Conservation (phyloP, 768 basidiomycete genomes). For the Calocera cornea region DNA sequence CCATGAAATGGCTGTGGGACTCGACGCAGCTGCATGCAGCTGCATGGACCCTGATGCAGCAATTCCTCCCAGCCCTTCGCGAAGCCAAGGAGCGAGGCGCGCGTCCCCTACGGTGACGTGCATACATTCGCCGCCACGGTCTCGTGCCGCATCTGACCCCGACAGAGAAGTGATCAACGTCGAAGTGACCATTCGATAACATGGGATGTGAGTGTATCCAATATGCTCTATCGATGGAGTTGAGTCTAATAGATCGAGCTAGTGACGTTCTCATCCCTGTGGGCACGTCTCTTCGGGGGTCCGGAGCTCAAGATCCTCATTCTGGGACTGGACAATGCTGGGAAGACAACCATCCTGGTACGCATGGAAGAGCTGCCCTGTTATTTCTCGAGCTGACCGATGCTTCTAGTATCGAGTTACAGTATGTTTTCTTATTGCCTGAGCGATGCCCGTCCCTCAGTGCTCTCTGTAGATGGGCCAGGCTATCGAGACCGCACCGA, state of each 20-base stretch:
- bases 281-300: slow-evolving; percentile 22
- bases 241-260: background rate
- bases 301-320: slow-evolving; percentile 26
- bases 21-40: too few relatives aligned
- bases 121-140: background rate
- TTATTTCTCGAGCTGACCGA: background rate
- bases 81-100: background rate
- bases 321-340: slow-evolving; percentile 26
- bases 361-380: slow-evolving; percentile 5
- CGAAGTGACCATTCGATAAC: background rate
- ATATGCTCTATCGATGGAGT: background rate
- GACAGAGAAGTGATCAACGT: too few relatives aligned
- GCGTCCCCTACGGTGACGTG: background rate
- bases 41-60: too few relatives aligned
- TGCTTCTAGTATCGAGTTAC: background rate
- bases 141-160: slow-evolving; percentile 5
- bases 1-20: too few relatives aligned
- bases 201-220: background rate
- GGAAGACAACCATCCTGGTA: slow-evolving; percentile 26
- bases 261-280: slow-evolving; percentile 24
- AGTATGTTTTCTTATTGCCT: background rate
- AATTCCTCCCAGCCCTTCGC: too few relatives aligned
- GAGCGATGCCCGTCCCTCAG: background rate
- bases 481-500: slow-evolving; percentile 25
- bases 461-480: slow-evolving; percentile 22